A percentile compares a stretch with the other conserved stretches of the same genome.
These are phyloP conservation scores for Metschnikowia hibisci DNA, from an alignment of 805 yeast genomes.

Conservation along the genomic window DNA sequence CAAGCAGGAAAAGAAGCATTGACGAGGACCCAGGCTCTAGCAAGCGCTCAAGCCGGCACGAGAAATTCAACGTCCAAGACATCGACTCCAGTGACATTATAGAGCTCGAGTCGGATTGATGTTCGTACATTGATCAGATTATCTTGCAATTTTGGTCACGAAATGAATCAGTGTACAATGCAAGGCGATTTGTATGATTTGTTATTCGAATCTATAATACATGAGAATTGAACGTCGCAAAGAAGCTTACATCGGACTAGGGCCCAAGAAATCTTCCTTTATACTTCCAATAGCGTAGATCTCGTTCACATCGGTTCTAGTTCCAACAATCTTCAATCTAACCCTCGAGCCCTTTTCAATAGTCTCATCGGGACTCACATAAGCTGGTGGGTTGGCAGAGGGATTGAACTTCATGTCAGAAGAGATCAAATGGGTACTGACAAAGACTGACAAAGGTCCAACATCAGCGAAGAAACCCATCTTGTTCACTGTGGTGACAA, in stretches of 20 bases:
- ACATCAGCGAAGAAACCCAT: slow-evolving; percentile 98
- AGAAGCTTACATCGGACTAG: slow-evolving; percentile 42
- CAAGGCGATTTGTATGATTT: not conserved
- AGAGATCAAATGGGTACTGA: slow-evolving; percentile 91
- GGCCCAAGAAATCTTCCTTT: slow-evolving; percentile 96
- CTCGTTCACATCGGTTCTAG: slow-evolving; percentile 94
- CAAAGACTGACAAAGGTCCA: slow-evolving; percentile 93
- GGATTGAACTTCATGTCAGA: slow-evolving; percentile 92
- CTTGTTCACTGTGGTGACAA: slow-evolving; percentile 87
- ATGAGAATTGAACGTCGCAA: slow-evolving; percentile 5
- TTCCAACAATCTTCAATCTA: slow-evolving; percentile 93
- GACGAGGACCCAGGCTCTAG: slow-evolving; percentile 6
- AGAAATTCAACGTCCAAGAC: slow-evolving; percentile 10
- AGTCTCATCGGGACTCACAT: slow-evolving; percentile 89
- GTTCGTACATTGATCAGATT: too few species aligned
- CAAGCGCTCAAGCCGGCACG: slow-evolving; percentile 11
- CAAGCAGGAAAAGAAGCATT: slow-evolving; percentile 11
- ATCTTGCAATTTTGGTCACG: too few species aligned
- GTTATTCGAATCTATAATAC: slow-evolving; percentile 11
- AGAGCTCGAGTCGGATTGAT: slow-evolving; percentile 12
- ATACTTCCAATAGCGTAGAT: slow-evolving; percentile 97
- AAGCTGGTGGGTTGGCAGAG: slow-evolving; percentile 97
- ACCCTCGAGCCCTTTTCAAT: slow-evolving; percentile 93
- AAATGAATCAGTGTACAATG: too few species aligned
- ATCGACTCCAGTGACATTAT: slow-evolving; percentile 13